These are phyloP conservation scores for Beauveria brongniartii DNA, from an alignment of 2,329 filamentous ascomycete genomes.

Conservation along the genomic window DNA sequence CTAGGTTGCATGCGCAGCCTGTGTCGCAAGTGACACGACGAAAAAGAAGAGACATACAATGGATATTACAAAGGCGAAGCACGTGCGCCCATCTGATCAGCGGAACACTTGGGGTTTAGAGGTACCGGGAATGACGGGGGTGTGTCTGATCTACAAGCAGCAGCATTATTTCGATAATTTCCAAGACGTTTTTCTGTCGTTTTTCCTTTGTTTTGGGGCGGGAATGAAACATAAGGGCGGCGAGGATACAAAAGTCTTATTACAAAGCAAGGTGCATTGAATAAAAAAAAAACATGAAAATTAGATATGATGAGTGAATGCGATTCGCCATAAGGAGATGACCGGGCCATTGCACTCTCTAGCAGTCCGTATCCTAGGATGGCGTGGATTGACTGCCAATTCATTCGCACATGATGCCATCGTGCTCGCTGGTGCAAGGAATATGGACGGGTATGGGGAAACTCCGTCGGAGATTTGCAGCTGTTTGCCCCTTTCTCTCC, in stretches of 20 bases:
- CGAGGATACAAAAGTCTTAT: neutral
- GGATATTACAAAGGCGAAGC: neutral
- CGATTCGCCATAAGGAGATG: neutral
- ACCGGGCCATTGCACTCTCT: no score
- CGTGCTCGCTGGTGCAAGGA: no score
- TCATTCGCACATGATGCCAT: no score
- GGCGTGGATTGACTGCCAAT: no score
- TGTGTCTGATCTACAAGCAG: conserved; percentile 1
- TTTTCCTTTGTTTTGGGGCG: neutral
- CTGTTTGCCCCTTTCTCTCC: no score
- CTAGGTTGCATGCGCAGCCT: conserved; percentile 25
- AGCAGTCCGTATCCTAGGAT: no score
- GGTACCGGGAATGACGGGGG: neutral
- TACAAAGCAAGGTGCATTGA: neutral
- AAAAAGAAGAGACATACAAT: neutral
- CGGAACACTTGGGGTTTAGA: neutral
- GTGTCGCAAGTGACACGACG: neutral
- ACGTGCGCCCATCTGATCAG: neutral
- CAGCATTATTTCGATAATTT: conserved; percentile 2
- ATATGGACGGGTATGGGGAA: no score
- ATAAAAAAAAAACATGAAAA: neutral
- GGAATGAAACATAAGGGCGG: neutral
- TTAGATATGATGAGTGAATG: neutral
- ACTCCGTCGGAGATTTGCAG: no score
- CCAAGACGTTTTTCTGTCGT: neutral